Conservation (phyloP, 345 rosid genomes). For the Iberis pinnata region DNA sequence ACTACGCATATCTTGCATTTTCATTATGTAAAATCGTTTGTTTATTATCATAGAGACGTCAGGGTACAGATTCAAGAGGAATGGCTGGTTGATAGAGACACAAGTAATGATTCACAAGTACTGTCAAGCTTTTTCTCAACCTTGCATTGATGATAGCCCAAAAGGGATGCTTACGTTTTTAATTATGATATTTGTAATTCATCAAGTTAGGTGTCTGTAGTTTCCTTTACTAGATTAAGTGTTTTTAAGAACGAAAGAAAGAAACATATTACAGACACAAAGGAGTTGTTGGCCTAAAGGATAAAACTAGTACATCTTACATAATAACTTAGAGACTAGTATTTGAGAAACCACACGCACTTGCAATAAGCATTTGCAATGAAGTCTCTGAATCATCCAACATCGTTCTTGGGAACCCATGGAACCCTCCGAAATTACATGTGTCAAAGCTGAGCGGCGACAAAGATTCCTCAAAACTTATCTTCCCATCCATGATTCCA, state of each 20-base stretch:
- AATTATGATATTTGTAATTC: no score
- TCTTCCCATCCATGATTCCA: conserved; percentile 45
- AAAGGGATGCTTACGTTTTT: no score
- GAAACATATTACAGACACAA: conserved; percentile 21
- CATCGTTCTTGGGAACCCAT: conserved; percentile 62
- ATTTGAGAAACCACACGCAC: conserved; percentile 48
- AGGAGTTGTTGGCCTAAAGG: conserved; percentile 22
- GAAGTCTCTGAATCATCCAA: conserved; percentile 79
- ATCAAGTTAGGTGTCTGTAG: background rate
- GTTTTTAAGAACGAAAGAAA: background rate
- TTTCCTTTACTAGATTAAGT: background rate
- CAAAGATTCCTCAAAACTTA: conserved; percentile 48
- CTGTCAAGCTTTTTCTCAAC: conserved; percentile 42
- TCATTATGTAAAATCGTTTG: no score
- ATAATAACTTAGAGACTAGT: conserved; percentile 23
- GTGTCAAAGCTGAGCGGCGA: conserved; percentile 72
- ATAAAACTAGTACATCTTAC: conserved; percentile 26
- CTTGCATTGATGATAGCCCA: conserved; percentile 22
- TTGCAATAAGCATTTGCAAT: conserved; percentile 59
- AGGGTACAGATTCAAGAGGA: conserved; percentile 65
- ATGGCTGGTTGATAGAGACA: conserved; percentile 62
- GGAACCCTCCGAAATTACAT: conserved; percentile 71
- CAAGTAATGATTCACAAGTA: conserved; percentile 47
- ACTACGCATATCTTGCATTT: no score
- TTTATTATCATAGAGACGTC: conserved; percentile 54